Percentiles rank a stretch among this genome's conserved stretches.
Conservation (phyloP, 2,329 filamentous ascomycete genomes). For the Passalora sequoiae region DNA sequence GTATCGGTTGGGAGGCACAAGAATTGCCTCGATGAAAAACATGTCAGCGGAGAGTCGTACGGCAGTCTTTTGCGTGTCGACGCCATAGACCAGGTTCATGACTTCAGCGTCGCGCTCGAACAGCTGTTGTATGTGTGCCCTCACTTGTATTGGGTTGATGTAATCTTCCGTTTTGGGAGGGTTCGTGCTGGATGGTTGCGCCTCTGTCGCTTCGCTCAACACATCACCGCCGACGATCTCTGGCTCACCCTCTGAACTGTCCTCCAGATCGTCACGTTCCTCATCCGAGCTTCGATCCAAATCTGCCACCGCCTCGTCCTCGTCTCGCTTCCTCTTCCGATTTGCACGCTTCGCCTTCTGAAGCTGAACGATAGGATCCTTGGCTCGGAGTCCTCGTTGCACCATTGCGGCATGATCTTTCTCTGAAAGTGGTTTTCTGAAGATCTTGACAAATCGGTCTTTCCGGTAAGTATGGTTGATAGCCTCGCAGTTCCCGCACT, state of each 20-base stretch:
- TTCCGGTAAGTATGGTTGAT: slow-evolving; percentile 81
- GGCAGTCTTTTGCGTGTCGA: slow-evolving; percentile 15
- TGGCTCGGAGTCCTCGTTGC: slow-evolving; percentile 59
- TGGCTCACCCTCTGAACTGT: slow-evolving; percentile 30
- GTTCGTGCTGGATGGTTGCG: slow-evolving; percentile 28
- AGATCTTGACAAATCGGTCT: slow-evolving; percentile 88
- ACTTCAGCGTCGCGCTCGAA: slow-evolving; percentile 86
- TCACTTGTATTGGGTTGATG: slow-evolving; percentile 76
- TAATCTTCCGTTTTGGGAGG: slow-evolving; percentile 60
- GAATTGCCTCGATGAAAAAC: slow-evolving; percentile 83
- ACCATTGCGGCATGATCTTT: slow-evolving; percentile 78
- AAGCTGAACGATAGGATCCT: slow-evolving; percentile 64
- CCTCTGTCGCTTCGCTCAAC: slow-evolving; percentile 46
- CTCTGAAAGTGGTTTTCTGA: slow-evolving; percentile 68
- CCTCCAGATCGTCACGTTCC: slow-evolving; percentile 34
- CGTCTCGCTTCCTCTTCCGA: slow-evolving; percentile 45
- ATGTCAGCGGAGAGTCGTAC: slow-evolving; percentile 55
- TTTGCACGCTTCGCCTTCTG: slow-evolving; percentile 39
- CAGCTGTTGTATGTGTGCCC: slow-evolving; percentile 68
- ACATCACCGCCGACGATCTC: slow-evolving; percentile 46
- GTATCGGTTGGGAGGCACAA: slow-evolving; percentile 89
- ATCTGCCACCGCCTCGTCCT: slow-evolving; percentile 67
- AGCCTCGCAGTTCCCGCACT: slow-evolving; percentile 63
- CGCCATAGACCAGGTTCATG: slow-evolving; percentile 68
- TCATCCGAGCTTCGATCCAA: slow-evolving; percentile 50